Percentiles rank a stretch among this genome's conserved stretches.
Evolutionary conservation across 768 basidiomycete genomes (phyloP).

Genomic region (Rhodotorula sphaerocarpa): DNA sequence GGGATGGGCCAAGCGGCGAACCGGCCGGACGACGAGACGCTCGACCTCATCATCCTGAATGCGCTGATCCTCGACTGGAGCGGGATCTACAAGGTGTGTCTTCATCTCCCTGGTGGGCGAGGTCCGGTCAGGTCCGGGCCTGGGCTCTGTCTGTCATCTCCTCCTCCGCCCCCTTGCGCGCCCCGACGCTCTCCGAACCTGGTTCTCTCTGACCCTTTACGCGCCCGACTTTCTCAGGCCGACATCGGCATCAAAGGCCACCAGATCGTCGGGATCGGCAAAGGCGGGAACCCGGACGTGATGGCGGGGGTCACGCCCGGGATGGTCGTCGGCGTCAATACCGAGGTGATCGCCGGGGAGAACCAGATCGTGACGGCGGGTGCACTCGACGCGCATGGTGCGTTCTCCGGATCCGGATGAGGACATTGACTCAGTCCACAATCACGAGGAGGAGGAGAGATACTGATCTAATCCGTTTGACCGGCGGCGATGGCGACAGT

Average conservation of each 20-base stretch:
- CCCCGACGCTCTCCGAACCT: not conserved
- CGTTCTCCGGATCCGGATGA: no score
- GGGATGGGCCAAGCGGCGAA: constrained; percentile 92
- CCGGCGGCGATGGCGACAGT: constrained; percentile 2
- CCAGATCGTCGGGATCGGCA: constrained; percentile 76
- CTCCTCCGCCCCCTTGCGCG: no score
- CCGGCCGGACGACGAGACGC: constrained; percentile 55
- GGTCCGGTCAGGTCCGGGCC: not conserved
- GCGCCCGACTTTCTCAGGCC: constrained; percentile 66
- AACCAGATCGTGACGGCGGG: constrained; percentile 89
- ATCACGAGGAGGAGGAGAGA: no score
- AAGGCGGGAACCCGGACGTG: constrained; percentile 90
- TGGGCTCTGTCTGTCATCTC: not conserved
- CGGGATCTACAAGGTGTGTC: constrained; percentile 77
- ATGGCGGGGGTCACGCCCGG: constrained; percentile 68
- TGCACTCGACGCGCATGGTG: constrained; percentile 75
- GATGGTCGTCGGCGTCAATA: constrained; percentile 78
- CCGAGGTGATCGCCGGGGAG: constrained; percentile 93
- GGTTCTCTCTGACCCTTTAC: no score
- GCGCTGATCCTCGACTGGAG: constrained; percentile 89
- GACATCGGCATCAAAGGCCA: constrained; percentile 78
- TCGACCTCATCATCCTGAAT: constrained; percentile 93
- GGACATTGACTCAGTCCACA: no score
- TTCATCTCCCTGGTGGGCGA: not conserved
- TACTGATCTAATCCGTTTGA: not conserved